Evolutionary conservation across 2,329 filamentous ascomycete genomes (phyloP).

Genomic region (Ceratocystis cubensis): DNA sequence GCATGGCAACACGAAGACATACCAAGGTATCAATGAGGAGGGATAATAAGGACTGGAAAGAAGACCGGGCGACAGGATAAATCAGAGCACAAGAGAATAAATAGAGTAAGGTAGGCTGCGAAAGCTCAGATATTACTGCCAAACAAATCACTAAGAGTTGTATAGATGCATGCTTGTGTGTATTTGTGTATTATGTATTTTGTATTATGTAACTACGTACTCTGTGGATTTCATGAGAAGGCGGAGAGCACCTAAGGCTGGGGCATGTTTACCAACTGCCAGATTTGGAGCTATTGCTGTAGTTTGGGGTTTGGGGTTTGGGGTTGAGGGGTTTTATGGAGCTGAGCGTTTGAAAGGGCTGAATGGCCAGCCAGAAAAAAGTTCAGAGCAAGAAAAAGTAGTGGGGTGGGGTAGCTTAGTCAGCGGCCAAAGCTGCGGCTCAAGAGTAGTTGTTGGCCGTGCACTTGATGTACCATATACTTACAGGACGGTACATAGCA

Average conservation of each 20-base stretch:
- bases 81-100: not conserved
- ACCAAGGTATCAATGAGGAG: constrained; percentile 7
- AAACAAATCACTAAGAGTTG: too few relatives aligned
- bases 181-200: too few relatives aligned
- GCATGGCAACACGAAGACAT: not conserved
- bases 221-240: constrained; percentile 5
- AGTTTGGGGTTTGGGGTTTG: not conserved
- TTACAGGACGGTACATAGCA: not conserved
- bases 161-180: too few relatives aligned
- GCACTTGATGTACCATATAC: not conserved
- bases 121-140: not conserved
- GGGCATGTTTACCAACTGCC: constrained; percentile 1
- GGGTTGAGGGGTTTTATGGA: constrained; percentile 1
- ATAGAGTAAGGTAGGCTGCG: not conserved
- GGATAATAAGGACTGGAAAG: not conserved
- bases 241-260: constrained; percentile 5
- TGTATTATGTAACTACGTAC: not conserved
- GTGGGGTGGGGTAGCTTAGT: constrained; percentile 3
- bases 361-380: not conserved
- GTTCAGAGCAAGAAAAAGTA: not conserved
- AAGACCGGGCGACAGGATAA: not conserved
- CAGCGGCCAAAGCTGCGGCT: not conserved
- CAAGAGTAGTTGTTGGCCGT: not conserved
- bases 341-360: not conserved
- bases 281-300: constrained; percentile 10